A percentile compares a stretch with the other conserved stretches of the same genome.
Evolutionary conservation across 495 filamentous ascomycete species (phyloP).

Genomic region (Hypomontagnella submonticulosa): DNA sequence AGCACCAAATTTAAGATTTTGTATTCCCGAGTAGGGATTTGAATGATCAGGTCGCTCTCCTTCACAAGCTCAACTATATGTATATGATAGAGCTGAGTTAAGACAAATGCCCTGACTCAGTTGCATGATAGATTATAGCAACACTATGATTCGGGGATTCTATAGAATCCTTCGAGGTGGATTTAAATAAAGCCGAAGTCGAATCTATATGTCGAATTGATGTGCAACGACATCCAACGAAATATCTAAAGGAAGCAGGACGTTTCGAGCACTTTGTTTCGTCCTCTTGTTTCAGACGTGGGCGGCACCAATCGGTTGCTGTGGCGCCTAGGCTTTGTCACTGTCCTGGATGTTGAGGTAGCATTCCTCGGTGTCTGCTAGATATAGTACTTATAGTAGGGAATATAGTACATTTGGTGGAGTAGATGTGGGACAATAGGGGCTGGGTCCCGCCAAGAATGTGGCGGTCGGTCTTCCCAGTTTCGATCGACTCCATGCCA

Average conservation of each 20-base stretch:
- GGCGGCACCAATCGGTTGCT: slow-evolving; percentile 18
- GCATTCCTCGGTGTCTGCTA: slow-evolving; percentile 15
- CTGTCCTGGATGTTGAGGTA: slow-evolving; percentile 11
- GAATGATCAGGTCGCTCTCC: too few relatives aligned
- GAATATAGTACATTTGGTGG: slow-evolving; percentile 14
- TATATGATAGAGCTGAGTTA: too few relatives aligned
- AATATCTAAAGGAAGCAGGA: slow-evolving; percentile 33
- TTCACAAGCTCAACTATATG: too few relatives aligned
- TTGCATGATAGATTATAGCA: background rate
- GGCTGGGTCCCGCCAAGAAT: slow-evolving; percentile 43
- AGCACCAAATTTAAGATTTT: too few relatives aligned
- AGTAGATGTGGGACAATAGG: slow-evolving; percentile 10
- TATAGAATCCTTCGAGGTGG: slow-evolving; percentile 15
- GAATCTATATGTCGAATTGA: slow-evolving; percentile 13
- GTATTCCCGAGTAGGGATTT: too few relatives aligned
- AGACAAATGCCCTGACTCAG: too few relatives aligned
- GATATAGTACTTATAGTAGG: slow-evolving; percentile 18
- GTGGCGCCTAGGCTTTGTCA: slow-evolving; percentile 38
- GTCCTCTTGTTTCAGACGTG: slow-evolving; percentile 34
- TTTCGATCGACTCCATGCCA: slow-evolving; percentile 33
- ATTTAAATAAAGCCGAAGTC: slow-evolving; percentile 7
- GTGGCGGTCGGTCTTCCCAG: slow-evolving; percentile 44
- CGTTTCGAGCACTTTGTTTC: slow-evolving; percentile 37
- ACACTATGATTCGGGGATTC: background rate
- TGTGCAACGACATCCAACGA: slow-evolving; percentile 27